Conservation (phyloP, 2,329 filamentous ascomycete genomes). For the Trichoderma koningiopsis region DNA sequence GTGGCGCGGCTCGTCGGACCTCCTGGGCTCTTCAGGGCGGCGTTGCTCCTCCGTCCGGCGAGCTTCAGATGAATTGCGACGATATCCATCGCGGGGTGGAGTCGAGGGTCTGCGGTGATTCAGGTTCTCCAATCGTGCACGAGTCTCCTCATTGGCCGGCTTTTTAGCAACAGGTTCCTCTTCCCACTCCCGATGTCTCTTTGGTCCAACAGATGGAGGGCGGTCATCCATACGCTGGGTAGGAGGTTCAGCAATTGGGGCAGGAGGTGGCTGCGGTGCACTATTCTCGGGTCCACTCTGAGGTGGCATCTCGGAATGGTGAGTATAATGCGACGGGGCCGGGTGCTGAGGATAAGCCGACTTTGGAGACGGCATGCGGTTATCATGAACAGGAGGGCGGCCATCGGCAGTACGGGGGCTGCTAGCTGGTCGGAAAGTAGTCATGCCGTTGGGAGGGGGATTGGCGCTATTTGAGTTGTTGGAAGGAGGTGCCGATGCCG, state of each 20-base stretch:
- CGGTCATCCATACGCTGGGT: conserved; percentile 66
- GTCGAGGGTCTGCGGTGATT: conserved; percentile 77
- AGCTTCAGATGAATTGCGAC: conserved; percentile 75
- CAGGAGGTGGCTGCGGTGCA: conserved; percentile 49
- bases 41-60: conserved; percentile 66
- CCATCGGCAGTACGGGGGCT: conserved; percentile 84
- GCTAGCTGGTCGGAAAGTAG: conserved; percentile 70
- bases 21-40: conserved; percentile 58
- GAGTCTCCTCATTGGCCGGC: conserved; percentile 82
- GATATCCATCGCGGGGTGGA: conserved; percentile 68
- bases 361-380: conserved; percentile 87
- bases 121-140: conserved; percentile 83
- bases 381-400: conserved; percentile 75
- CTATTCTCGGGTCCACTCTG: conserved; percentile 62
- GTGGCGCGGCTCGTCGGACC: conserved; percentile 65
- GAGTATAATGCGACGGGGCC: conserved; percentile 59
- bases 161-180: conserved; percentile 80
- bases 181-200: conserved; percentile 92
- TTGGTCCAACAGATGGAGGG: conserved; percentile 77
- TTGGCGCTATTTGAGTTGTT: conserved; percentile 42
- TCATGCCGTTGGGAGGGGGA: conserved; percentile 56
- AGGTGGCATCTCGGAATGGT: conserved; percentile 65
- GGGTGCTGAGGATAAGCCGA: conserved; percentile 81
- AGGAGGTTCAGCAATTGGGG: conserved; percentile 64
- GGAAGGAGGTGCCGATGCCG: conserved; percentile 42